Conservation (phyloP, 1,284 basidiomycete genomes). For the Pseudozyma hubeiensis region DNA sequence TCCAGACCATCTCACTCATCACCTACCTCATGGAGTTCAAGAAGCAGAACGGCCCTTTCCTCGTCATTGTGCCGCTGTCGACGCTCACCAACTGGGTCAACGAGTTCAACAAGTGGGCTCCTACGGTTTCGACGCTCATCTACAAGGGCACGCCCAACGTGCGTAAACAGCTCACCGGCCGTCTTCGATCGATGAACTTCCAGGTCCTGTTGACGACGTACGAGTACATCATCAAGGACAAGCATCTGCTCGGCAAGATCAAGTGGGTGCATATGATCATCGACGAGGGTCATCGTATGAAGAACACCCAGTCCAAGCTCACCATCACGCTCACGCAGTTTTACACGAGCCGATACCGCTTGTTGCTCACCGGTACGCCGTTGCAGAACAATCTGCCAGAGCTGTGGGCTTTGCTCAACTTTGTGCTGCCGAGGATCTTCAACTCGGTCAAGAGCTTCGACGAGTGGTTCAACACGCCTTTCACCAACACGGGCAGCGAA, state of each 20-base stretch:
- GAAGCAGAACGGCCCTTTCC: constrained; percentile 67
- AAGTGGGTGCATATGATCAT: constrained; percentile 69
- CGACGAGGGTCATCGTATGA: constrained; percentile 91
- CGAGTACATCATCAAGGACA: constrained; percentile 69
- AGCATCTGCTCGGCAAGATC: constrained; percentile 68
- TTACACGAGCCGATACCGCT: constrained; percentile 91
- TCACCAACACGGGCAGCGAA: constrained; percentile 86
- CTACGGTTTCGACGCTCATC: constrained; percentile 63
- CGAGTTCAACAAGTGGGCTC: constrained; percentile 69
- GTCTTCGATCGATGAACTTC: constrained; percentile 64
- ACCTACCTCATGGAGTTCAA: constrained; percentile 69
- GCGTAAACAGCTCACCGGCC: constrained; percentile 62
- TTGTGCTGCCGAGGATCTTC: constrained; percentile 97
- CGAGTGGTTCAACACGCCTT: constrained; percentile 99
- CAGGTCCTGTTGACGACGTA: constrained; percentile 68
- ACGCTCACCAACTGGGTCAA: constrained; percentile 69
- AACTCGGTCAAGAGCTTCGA: constrained; percentile 99
- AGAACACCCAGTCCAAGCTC: constrained; percentile 97
- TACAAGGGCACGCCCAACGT: constrained; percentile 68
- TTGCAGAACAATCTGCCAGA: constrained; percentile 99
- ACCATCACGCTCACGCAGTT: constrained; percentile 90
- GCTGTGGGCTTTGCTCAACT: constrained; percentile 97
- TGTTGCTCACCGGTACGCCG: constrained; percentile 97
- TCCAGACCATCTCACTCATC: constrained; percentile 69
- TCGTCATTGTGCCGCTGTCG: constrained; percentile 68